Base-by-base conservation (phyloP, 2,329 filamentous ascomycete genomes). In the Pseudocercospora ulei region DNA sequence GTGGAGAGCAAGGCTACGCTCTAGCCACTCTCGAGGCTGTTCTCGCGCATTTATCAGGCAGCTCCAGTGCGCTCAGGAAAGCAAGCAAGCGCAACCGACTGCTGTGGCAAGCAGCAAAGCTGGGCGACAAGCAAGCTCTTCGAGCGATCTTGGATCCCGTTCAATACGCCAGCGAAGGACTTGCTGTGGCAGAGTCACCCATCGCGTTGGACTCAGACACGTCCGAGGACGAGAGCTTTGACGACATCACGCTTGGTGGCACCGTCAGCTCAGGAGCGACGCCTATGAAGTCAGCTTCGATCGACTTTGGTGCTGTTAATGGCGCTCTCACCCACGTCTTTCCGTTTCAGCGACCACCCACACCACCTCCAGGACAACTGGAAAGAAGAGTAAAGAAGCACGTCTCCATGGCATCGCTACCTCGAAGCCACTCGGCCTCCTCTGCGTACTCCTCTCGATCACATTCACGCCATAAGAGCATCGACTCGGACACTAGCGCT, bases 21-120 rank as follows among this genome's bases (percentile, higher is more conserved):
- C 63, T 98, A 35, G 96, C 88, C 61, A 98, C 90, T 0, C 84
- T 96, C 44, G 90, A 98, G 61, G 90, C 86, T 4, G 90, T 98
- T 0, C 63, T 98, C 20, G 78, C 84, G 1, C 96, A 98, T 58
- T 73, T 98, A 2, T 75, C 79, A 5, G 75, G 78, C 44, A 87
- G 93, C 56, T 93, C 88, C 0, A 77, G 75, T 8, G 82, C 80
- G 3, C 65, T 98, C 41, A 76, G 87, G 44, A 82, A 78, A 58
- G 85, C 87, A 4, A 96, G 90, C 60, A 76, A 78, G 46, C 76
- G 82, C 37, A 98, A 98, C 60, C 79, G 81, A 55, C 73, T 78
- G 1, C 62, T 98, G 2, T 98, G 90, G 90, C 78, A 92, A 56
- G 83, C 88, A 5, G 76, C 80, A 1, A 82, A 77, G 46, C 73